Evolutionary conservation across 2,329 filamentous ascomycete genomes (phyloP), one percentile per base, ranked within the genome.

Genomic region (Phyllosticta paracitricarpa): DNA sequence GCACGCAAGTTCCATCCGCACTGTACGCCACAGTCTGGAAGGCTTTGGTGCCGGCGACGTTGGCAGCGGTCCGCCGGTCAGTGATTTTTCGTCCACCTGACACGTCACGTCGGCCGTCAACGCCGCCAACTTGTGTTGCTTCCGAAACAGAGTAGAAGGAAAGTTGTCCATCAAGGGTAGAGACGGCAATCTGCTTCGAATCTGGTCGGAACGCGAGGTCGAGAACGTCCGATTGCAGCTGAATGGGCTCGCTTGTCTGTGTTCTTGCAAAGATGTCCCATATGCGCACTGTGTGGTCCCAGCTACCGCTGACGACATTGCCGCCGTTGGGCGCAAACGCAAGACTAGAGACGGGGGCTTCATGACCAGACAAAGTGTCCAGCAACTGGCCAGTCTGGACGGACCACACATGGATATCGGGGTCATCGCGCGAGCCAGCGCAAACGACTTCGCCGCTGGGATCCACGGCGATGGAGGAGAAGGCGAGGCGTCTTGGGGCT

Each of bases 391-490:
- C 94, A 0, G 93, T 99, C 72, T 99, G 94, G 3, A 99, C 95
- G 4, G 91, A 97, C 94, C 94, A 99, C 64, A 99, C 89, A 75
- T 99, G 92, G 58, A 99, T 90, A 70, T 97, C 93, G 66, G 97
- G 97, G 4, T 92, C 96, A 73, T 99, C 94, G 17, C 96, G 81
- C 1, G 93, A 97, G 2, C 93, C 94, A 9, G 94, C 94, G 63
- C 93, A 96, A 2, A 99, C 89, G 8, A 99, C 89, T 74, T 99
- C 95, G 59, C 94, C 94, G 65, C 91, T 96, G 0, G 94, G 92
- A 67, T 99, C 95, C n/a, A 97, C 91, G 1, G 94, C 91, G 72
- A 99, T 82, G 62, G 89, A 96, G 17, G 91, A 93, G 76, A 97
- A 99, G 0, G 92, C 95, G 26, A 97, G 78, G 61, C 93, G 83